phyloP scores from a whole-genome alignment of 805 yeast species.

The Priceomyces fermenticarens region DNA sequence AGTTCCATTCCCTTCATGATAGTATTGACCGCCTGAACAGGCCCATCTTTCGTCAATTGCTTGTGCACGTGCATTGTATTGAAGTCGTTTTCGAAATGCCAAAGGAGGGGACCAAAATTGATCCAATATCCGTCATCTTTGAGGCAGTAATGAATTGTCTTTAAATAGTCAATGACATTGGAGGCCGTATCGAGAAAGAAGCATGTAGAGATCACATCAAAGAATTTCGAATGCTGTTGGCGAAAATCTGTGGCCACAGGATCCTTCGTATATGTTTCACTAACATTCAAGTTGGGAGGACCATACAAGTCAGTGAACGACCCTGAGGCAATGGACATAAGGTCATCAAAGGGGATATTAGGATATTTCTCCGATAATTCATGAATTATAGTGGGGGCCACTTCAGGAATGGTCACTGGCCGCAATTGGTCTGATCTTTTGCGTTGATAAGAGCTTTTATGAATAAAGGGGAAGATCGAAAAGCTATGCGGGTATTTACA shows the following conservation, averaged over 20 bases:
- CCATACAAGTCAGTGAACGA: slow-evolving; percentile 69
- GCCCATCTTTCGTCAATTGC: slow-evolving; percentile 16
- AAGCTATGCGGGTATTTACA: slow-evolving; percentile 37
- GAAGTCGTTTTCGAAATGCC: slow-evolving; percentile 66
- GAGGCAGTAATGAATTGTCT: slow-evolving; percentile 45
- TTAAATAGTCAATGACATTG: slow-evolving; percentile 56
- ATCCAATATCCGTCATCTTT: slow-evolving; percentile 52
- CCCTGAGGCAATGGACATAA: slow-evolving; percentile 73
- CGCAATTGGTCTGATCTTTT: slow-evolving; percentile 48
- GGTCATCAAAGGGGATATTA: slow-evolving; percentile 40
- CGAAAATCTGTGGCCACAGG: slow-evolving; percentile 43
- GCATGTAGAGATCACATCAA: slow-evolving; percentile 50
- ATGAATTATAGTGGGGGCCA: slow-evolving; percentile 37
- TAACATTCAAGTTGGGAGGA: slow-evolving; percentile 33
- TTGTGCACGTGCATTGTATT: slow-evolving; percentile 18
- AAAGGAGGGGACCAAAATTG: slow-evolving; percentile 65
- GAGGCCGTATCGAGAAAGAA: slow-evolving; percentile 65
- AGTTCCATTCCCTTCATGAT: slow-evolving; percentile 59
- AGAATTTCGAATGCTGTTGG: slow-evolving; percentile 29
- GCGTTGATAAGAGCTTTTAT: slow-evolving; percentile 44
- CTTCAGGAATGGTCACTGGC: slow-evolving; percentile 53
- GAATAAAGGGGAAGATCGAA: slow-evolving; percentile 54
- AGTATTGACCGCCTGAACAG: slow-evolving; percentile 21
- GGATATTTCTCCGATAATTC: slow-evolving; percentile 32
- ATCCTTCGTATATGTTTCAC: slow-evolving; percentile 36